Conservation (phyloP, 805 yeast species). For the Pichia heedii region DNA sequence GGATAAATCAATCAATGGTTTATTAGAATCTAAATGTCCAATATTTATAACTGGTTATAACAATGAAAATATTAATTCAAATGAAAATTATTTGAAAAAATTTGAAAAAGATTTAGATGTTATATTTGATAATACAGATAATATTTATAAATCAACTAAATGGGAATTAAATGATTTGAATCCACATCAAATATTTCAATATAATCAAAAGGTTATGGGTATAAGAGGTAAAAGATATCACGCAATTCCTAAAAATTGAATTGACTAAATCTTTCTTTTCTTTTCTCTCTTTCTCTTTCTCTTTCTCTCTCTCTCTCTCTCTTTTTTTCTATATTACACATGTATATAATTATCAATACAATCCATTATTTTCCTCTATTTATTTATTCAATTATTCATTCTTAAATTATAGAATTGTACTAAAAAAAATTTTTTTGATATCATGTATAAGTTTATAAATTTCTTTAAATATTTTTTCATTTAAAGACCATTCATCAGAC, state of each 20-base stretch:
- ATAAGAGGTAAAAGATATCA: conserved; percentile 96
- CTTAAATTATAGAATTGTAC: too few relatives aligned
- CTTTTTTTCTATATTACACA: too few relatives aligned
- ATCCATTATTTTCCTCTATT: too few relatives aligned
- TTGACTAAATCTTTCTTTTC: not conserved
- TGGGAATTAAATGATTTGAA: conserved; percentile 90
- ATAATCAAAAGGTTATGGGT: conserved; percentile 83
- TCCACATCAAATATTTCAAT: conserved; percentile 90
- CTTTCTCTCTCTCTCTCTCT: too few relatives aligned
- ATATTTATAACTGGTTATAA: conserved; percentile 87
- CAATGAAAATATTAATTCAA: conserved; percentile 59
- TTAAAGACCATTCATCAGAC: too few relatives aligned
- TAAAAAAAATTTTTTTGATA: too few relatives aligned
- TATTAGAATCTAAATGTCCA: conserved; percentile 90
- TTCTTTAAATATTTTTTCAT: too few relatives aligned
- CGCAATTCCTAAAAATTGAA: conserved; percentile 40
- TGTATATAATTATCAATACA: too few relatives aligned
- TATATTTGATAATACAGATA: conserved; percentile 62
- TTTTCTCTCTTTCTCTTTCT: not conserved
- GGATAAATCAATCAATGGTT: conserved; percentile 77
- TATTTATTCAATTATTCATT: too few relatives aligned
- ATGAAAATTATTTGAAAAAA: conserved; percentile 61
- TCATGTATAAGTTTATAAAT: too few relatives aligned
- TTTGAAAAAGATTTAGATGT: conserved; percentile 74
- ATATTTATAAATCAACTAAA: conserved; percentile 76